Evolutionary conservation across 805 yeast species (phyloP), one percentile per base, ranked within the genome.

Genomic region (Candida chilensis): DNA sequence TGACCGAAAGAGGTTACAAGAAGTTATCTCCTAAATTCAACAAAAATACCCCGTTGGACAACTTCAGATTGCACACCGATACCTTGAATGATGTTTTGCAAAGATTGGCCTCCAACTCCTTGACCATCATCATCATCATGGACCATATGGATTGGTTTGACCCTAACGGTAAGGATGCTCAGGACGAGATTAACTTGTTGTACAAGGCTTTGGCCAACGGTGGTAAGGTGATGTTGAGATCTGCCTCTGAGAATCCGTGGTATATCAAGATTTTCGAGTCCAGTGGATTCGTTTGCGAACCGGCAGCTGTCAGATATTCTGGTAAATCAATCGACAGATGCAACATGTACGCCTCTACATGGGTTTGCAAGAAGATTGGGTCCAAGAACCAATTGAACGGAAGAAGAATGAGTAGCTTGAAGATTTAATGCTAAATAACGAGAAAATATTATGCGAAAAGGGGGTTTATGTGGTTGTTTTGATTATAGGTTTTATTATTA

Each of bases 81-180:
- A 75, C 77, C 34, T 62, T 83, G 44, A 78, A 73, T 45, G 87
- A 82, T 44, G 92, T 84, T 3, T 72, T 80, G 37, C 75, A 71
- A 25, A 67, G 92, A 38, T 59, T 83, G 31, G 60, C 75, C 16
- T 60, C 67, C 29, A 67, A 71, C 33, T 71, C 86, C 8, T 64
- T 83, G 27, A 76, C 88, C 4, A 76, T 78, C 41, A 90, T 90
- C 19, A 71, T 83, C 25, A 79, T 83, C 32, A 83, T 83, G 94
- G 94, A 83, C 52, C 94, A 83, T 52, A 81, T 84, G 92, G 94
- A 84, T 54, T 83, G 94, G 94, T 83, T 83, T 47, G 77, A 78
- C 41, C 78, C 83, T 21, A 48, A 61, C 11, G 80, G 78, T 6
- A 44, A 45, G 3, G 87, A 79, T 14, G 88, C 85, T 9, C 56